Evolutionary conservation across 805 yeast species (phyloP).

Genomic region (Candida hungchunana): DNA sequence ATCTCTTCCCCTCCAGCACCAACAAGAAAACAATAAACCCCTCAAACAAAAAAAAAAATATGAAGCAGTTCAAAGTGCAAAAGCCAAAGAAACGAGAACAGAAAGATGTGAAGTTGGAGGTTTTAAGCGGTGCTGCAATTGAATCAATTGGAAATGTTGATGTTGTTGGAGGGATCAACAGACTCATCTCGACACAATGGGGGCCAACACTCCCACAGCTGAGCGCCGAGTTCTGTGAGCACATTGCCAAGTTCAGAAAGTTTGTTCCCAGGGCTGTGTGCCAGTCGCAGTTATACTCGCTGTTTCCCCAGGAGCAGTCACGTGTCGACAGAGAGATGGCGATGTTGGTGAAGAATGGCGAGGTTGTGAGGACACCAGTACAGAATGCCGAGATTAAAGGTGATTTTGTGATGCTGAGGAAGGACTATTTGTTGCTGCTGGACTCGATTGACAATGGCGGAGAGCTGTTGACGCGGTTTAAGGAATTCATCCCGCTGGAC

Average conservation of each 20-base stretch:
- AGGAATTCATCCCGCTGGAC: background rate
- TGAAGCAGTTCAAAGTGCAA: background rate
- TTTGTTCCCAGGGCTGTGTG: conserved; percentile 16
- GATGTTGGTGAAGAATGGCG: conserved; percentile 32
- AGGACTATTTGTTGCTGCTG: conserved; percentile 16
- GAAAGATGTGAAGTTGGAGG: conserved; percentile 5
- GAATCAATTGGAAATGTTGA: background rate
- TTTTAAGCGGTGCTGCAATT: background rate
- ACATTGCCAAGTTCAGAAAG: conserved; percentile 16
- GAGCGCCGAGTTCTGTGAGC: conserved; percentile 16
- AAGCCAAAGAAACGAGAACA: conserved; percentile 6
- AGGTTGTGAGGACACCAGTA: conserved; percentile 31
- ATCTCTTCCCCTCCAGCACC: too few species aligned
- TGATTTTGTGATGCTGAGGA: conserved; percentile 33
- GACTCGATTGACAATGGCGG: background rate
- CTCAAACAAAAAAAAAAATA: too few species aligned
- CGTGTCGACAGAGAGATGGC: conserved; percentile 46
- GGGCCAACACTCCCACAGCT: conserved; percentile 12
- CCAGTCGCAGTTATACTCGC: conserved; percentile 41
- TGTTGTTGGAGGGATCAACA: conserved; percentile 5
- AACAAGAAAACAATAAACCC: too few species aligned
- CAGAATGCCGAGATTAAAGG: conserved; percentile 32
- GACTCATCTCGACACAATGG: conserved; percentile 18
- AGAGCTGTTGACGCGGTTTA: conserved; percentile 4
- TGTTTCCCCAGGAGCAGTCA: conserved; percentile 43